Conservation (phyloP, 2,329 filamentous ascomycete species). For the Ophiostoma populinum region DNA sequence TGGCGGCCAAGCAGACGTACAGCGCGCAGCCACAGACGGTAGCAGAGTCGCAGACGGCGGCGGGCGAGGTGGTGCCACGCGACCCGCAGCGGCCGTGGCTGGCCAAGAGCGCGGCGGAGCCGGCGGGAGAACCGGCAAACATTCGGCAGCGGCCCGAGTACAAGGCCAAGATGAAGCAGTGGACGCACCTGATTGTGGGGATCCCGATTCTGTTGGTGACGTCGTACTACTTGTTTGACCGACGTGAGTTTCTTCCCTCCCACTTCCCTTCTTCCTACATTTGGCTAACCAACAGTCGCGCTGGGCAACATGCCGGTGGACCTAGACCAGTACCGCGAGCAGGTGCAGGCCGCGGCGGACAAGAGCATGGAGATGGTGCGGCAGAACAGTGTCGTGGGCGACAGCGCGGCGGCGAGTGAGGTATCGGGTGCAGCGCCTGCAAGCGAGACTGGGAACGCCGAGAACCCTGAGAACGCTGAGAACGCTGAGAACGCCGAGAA, state of each 20-base stretch:
- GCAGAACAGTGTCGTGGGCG: not conserved
- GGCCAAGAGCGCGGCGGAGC: not conserved
- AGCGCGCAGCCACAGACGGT: not conserved
- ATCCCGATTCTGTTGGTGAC: slow-evolving; percentile 37
- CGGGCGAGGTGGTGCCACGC: not conserved
- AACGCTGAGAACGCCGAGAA: no score
- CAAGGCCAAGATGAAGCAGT: slow-evolving; percentile 26
- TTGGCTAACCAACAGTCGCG: slow-evolving; percentile 7
- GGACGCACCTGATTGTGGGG: slow-evolving; percentile 30
- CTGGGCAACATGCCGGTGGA: slow-evolving; percentile 10
- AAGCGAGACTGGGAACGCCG: not conserved
- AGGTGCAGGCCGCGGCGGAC: slow-evolving; percentile 7
- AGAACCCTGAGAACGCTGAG: no score
- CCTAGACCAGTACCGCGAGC: slow-evolving; percentile 10
- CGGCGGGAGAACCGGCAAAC: slow-evolving; percentile 1
- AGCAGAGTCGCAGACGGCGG: not conserved
- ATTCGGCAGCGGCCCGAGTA: slow-evolving; percentile 24
- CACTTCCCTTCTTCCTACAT: not conserved
- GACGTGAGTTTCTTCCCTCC: slow-evolving; percentile 22
- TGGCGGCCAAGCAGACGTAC: slow-evolving; percentile 3
- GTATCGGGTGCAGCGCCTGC: not conserved
- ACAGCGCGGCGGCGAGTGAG: no score
- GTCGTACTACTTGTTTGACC: slow-evolving; percentile 35
- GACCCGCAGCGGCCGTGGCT: not conserved
- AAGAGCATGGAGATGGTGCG: not conserved